Evolutionary conservation across 805 yeast species (phyloP).

Genomic region (Cyberlindnera saturnus): DNA sequence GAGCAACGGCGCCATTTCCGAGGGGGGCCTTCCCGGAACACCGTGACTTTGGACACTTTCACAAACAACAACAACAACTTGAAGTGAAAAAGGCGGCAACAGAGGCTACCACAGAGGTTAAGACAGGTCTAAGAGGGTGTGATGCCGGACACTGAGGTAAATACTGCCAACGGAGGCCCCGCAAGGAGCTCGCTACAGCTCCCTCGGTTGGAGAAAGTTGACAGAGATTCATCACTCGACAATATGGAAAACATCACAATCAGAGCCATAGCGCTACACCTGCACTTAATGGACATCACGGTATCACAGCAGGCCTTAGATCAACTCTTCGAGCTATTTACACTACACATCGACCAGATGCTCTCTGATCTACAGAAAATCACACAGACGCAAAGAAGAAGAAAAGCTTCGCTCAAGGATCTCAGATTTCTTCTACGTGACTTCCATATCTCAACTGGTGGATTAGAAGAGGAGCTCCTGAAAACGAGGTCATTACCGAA

Average conservation of each 20-base stretch:
- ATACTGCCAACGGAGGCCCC: too few species aligned
- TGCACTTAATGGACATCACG: conserved; percentile 28
- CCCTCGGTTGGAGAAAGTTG: conserved; percentile 1
- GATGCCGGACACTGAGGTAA: too few species aligned
- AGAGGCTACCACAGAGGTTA: too few species aligned
- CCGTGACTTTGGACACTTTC: too few species aligned
- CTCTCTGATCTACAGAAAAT: conserved; percentile 39
- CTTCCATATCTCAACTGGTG: conserved; percentile 34
- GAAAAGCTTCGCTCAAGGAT: conserved; percentile 48
- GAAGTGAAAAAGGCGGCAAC: too few species aligned
- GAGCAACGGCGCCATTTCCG: too few species aligned
- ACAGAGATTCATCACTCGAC: conserved; percentile 7
- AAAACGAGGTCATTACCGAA: conserved; percentile 16
- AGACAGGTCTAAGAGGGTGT: too few species aligned
- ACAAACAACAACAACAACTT: too few species aligned
- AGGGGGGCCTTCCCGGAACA: too few species aligned
- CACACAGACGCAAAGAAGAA: conserved; percentile 56
- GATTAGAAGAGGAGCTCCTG: conserved; percentile 32
- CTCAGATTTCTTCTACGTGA: conserved; percentile 37
- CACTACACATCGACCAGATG: conserved; percentile 32
- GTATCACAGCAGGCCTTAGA: conserved; percentile 32
- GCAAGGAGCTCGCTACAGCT: neutral
- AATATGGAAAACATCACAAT: conserved; percentile 28
- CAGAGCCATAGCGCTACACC: conserved; percentile 31
- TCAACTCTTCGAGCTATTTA: conserved; percentile 30